Evolutionary conservation across 768 basidiomycete species (phyloP), one percentile per base, ranked within the genome.

Genomic region (Candolleomyces aberdarensis): DNA sequence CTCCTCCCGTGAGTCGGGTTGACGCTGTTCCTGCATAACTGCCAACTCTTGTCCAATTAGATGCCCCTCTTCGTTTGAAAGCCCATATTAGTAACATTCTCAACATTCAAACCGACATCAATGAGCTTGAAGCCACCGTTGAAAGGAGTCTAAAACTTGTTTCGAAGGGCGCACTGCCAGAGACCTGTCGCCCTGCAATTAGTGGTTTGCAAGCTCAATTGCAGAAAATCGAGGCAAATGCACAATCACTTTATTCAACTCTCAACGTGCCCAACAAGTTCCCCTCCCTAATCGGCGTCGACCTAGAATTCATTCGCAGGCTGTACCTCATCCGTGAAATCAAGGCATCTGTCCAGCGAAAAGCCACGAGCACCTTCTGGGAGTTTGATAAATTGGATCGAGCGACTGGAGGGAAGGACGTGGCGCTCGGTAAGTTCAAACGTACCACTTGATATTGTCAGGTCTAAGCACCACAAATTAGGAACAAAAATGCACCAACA

Each of bases 271-370:
- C 65, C 4, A 62, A 69, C 2, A 32, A 31, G 8, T 75, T 74
- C 41, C 75, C 72, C 1, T 70, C 72, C 31, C 72, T 78, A 0
- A 17, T 64, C 10, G 64, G 64, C 9, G 51, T 75, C 7, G 63
- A 69, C 19, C 53, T 73, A 1, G 70, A 74, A 3, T 76, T 76
- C 59, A 66, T 76, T 3, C 61, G 62, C 2, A 68, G 63, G 0
- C 70, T 80, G 0, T 57, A 79, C 1, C 65, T 76, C 58, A 74
- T 71, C 3, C 66, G 70, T 0, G 75, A 79, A 61, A 66, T 77
- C 32, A 80, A 79, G 60, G 75, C 76, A n/a, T 76, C 73, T 54
- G 75, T 78, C 6, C 60, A 71, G 9, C 74, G 73, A 57, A 62
- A 66, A 13, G 73, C 71, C 0, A 68, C 77, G 11, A 68, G 70